Conservation (phyloP, 139 green algal species). For the Chlorella vulgaris region DNA sequence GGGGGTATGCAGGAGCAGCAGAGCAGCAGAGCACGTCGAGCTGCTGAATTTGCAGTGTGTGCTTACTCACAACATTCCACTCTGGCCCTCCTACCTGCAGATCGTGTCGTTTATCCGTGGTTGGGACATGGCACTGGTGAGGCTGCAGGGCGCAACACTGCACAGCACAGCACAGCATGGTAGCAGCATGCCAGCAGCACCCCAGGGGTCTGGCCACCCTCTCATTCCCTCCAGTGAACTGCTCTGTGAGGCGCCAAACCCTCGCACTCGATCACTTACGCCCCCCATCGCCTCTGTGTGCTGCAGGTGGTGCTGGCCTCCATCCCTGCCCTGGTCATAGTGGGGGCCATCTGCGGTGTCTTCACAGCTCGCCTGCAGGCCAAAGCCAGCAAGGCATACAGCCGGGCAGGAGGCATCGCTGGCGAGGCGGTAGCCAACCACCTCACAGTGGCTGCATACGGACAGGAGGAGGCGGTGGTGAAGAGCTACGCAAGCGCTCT, state of each 20-base stretch:
- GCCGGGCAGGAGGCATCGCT: constrained; percentile 62
- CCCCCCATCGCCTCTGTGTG: too few relatives aligned
- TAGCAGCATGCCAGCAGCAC: neutral
- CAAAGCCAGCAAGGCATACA: constrained; percentile 30
- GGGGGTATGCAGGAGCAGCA: too few relatives aligned
- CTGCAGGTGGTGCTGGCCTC: constrained; percentile 55
- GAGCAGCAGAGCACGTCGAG: too few relatives aligned
- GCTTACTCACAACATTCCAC: neutral
- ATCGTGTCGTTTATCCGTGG: constrained; percentile 61
- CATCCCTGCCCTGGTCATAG: constrained; percentile 65
- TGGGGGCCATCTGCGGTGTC: constrained; percentile 55
- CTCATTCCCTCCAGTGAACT: neutral
- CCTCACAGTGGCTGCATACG: constrained; percentile 74
- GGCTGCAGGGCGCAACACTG: too few relatives aligned
- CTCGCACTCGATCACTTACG: too few relatives aligned
- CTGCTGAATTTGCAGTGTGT: too few relatives aligned
- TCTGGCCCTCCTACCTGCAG: constrained; percentile 25
- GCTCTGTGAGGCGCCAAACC: neutral
- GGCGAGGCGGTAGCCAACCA: constrained; percentile 68
- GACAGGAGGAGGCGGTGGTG: constrained; percentile 53
- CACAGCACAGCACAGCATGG: too few relatives aligned
- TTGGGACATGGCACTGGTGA: constrained; percentile 84
- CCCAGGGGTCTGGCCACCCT: neutral
- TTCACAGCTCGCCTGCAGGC: constrained; percentile 26
- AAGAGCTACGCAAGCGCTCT: constrained; percentile 58